Evolutionary conservation across 2,329 filamentous ascomycete species (phyloP), one percentile per base, ranked within the genome.

Genomic region (Botrytis porri): DNA sequence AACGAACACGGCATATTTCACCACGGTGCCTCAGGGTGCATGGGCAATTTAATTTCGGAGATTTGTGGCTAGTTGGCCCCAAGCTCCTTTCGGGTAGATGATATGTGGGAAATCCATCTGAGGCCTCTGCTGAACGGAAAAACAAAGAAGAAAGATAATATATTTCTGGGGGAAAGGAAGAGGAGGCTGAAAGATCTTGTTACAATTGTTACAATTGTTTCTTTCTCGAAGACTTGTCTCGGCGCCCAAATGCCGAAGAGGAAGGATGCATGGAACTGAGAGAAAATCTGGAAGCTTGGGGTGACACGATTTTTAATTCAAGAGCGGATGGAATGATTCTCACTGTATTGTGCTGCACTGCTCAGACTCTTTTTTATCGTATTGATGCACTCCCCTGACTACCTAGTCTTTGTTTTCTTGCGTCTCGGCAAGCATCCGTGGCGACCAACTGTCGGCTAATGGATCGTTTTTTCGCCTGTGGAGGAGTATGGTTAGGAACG

Each of bases 21-120:
- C 37, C 48, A 66, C 51, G 51, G 51, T 57, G 48, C 48, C 41
- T 65, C 63, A 37, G 43, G 43, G 29, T 48, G 63, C 63, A 65
- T 48, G 43, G 63, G 25, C 64, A 39, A 54, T n/a, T 29, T n/a
- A 67, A 67, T 67, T 48, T 67, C 64, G 35, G 51, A 32, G 25
- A 32, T 41, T 67, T 67, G 25, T 25, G 29, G 64, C 32, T 67
- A 39, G 25, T n/a, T 18, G 16, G 16, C 35, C 16, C 25, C 45
- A 35, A 67, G 64, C 45, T 67, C 35, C 41, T 39, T 67, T 67
- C 45, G 16, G 32, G 64, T 67, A 45, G 45, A 25, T 35, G 29
- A 20, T 39, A 39, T 67, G 22, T 20, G n/a, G 4, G 9, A 29
- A 39, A 4, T 25, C 3, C 48, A 67, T 57, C 35, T 22, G 48